phyloP scores from a whole-genome alignment of 441 rosid genomes.

The Isatis lusitanica region DNA sequence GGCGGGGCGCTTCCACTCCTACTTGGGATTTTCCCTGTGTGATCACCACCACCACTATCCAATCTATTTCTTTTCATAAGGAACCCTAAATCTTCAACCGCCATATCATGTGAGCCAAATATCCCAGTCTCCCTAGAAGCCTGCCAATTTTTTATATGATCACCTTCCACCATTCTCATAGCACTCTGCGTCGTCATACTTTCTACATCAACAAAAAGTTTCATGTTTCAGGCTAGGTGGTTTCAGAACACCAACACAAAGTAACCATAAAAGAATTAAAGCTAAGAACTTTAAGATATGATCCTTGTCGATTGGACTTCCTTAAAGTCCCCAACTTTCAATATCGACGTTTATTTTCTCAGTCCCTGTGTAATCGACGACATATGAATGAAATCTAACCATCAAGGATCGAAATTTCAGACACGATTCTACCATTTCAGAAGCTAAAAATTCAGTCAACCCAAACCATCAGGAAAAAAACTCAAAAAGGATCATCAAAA shows the following conservation, averaged over 20 bases:
- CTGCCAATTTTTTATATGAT: constrained; percentile 59
- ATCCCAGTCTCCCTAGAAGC: constrained; percentile 54
- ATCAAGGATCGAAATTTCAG: constrained; percentile 25
- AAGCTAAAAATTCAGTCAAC: constrained; percentile 36
- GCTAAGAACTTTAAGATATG: constrained; percentile 22
- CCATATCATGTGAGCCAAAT: constrained; percentile 65
- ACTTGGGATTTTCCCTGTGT: constrained; percentile 50
- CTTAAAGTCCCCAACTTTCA: constrained; percentile 3
- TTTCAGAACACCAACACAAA: neutral
- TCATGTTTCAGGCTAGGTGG: neutral
- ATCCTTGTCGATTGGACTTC: neutral
- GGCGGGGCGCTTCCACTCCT: constrained; percentile 97
- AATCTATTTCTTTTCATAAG: constrained; percentile 61
- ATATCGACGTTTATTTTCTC: neutral
- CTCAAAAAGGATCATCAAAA: constrained; percentile 9
- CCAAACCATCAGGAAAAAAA: constrained; percentile 8
- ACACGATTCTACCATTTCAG: constrained; percentile 11
- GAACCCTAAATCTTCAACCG: constrained; percentile 69
- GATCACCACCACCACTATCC: constrained; percentile 48
- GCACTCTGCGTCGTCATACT: constrained; percentile 84
- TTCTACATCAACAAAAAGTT: constrained; percentile 7
- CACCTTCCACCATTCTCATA: constrained; percentile 70
- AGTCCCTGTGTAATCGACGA: neutral
- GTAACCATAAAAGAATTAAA: constrained; percentile 20
- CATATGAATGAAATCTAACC: constrained; percentile 10